Base-by-base conservation (phyloP, 1,139 yeast species). In the Arxiozyma slooffiae region DNA sequence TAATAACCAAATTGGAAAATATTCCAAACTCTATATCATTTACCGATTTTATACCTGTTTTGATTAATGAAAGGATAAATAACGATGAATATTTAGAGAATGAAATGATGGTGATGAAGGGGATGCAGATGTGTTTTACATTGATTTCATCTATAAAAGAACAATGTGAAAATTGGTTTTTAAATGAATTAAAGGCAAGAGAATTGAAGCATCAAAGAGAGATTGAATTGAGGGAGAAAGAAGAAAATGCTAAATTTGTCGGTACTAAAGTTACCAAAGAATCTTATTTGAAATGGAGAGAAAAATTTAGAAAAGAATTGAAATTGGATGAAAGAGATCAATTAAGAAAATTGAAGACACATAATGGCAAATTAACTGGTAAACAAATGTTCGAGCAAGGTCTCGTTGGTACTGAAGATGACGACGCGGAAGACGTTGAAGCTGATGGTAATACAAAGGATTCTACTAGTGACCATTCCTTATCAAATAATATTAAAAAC, bases 331-430 rank as follows among this genome's bases (percentile, higher is more conserved):
- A 80, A 75, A 73, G 79, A 55, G 76, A 81, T 57, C 68, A 70
- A 40, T 68, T 71, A 53, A 72, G 86, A 60, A 77, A 77, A 55
- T 67, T 71, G 38, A 67, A 66, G n/a, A 79, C 82, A 64, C 92
- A 85, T 62, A 75, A 74, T 49, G 94, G 92, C 14, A 85, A 83
- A 66, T 70, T 89, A 61, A 82, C 95, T 0, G 98, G 98, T 20
- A 77, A 80, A 59, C 92, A 89, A 67, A 85, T 92, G 54, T 92
- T 90, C 64, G 97, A 89, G 63, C 78, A 77, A 63, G 97, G 97
- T 47, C 76, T 89, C 61, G 94, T 85, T 43, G 81, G 80, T 53
- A 80, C 76, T 34, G 81, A 71, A 8, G 86, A 79, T 46, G 78
- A 69, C 44, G 72, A 65, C 20, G 79, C 67, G 16, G 68, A 60